A percentile compares a stretch with the other conserved stretches of the same genome.
phyloP scores from a whole-genome alignment of 495 filamentous ascomycete species.

The Chaetomium tenue region DNA sequence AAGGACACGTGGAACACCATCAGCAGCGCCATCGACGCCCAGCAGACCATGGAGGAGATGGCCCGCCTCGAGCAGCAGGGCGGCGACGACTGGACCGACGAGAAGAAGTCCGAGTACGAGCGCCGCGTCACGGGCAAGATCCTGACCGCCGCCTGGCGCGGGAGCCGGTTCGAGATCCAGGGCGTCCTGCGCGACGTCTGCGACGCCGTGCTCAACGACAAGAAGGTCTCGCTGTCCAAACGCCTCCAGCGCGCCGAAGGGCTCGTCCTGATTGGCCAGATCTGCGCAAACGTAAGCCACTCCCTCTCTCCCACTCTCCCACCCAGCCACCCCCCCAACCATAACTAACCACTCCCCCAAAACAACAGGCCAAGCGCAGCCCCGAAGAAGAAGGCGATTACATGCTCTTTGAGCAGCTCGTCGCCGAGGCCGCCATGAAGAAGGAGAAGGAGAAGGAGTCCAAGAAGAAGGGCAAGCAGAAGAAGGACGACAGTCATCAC shows the following conservation, averaged over 20 bases:
- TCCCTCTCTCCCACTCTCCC: neutral
- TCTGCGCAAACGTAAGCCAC: constrained; percentile 73
- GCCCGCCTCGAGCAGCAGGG: constrained; percentile 91
- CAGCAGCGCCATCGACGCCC: constrained; percentile 93
- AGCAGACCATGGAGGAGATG: constrained; percentile 99
- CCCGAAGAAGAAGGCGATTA: constrained; percentile 97
- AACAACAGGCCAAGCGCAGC: constrained; percentile 73
- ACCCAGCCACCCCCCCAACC: constrained; percentile 24
- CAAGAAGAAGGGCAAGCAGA: constrained; percentile 72
- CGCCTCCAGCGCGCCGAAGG: constrained; percentile 87
- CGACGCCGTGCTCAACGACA: constrained; percentile 65
- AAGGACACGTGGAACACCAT: constrained; percentile 99
- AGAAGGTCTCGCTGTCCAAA: constrained; percentile 78
- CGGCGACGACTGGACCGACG: constrained; percentile 97
- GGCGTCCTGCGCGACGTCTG: constrained; percentile 90
- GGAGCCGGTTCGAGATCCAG: constrained; percentile 97
- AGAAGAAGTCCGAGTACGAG: constrained; percentile 96
- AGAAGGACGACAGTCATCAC: constrained; percentile 54
- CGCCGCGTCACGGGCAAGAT: constrained; percentile 96
- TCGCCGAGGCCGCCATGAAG: constrained; percentile 93
- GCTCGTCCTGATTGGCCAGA: constrained; percentile 79
- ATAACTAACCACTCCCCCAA: neutral
- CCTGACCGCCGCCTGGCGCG: constrained; percentile 94
- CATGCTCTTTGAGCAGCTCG: constrained; percentile 97
- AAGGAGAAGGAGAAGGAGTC: constrained; percentile 83